These are phyloP conservation scores for Candida suzukii DNA, from an alignment of 805 yeast species.

Conservation along the genomic window DNA sequence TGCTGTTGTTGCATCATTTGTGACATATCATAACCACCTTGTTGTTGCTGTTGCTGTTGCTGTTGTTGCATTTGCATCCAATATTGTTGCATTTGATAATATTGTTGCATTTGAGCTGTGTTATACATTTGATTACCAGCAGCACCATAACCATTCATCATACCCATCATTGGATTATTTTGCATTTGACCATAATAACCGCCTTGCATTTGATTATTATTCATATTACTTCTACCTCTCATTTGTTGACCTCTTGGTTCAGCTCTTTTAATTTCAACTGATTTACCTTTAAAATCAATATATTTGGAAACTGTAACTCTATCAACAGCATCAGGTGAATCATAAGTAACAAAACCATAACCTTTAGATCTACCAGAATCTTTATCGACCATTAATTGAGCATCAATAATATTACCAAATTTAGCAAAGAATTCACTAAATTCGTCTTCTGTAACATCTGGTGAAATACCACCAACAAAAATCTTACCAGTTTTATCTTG, in stretches of 20 bases:
- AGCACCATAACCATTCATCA: conserved; percentile 24
- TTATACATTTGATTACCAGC: conserved; percentile 4
- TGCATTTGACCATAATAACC: conserved; percentile 7
- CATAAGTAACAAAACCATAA: conserved; percentile 94
- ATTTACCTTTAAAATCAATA: conserved; percentile 77
- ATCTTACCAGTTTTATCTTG: conserved; percentile 96
- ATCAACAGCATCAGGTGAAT: conserved; percentile 90
- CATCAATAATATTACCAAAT: conserved; percentile 89
- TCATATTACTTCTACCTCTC: conserved; percentile 30
- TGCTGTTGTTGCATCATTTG: conserved; percentile 22
- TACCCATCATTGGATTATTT: conserved; percentile 14
- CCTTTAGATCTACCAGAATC: conserved; percentile 97
- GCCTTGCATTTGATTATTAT: neutral
- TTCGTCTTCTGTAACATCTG: conserved; percentile 86
- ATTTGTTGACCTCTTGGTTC: conserved; percentile 70
- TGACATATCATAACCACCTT: conserved; percentile 24
- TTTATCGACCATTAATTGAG: conserved; percentile 94
- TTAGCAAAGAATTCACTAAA: conserved; percentile 80
- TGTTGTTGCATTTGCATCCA: conserved; percentile 60
- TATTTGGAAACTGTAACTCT: conserved; percentile 76
- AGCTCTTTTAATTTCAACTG: conserved; percentile 79
- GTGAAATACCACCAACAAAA: conserved; percentile 94
- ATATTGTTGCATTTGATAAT: conserved; percentile 56
- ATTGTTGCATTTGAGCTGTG: conserved; percentile 38
- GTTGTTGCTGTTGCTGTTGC: conserved; percentile 24